These are phyloP conservation scores for Ceriops tagal DNA, from an alignment of 345 rosid species.

Conservation along the genomic window DNA sequence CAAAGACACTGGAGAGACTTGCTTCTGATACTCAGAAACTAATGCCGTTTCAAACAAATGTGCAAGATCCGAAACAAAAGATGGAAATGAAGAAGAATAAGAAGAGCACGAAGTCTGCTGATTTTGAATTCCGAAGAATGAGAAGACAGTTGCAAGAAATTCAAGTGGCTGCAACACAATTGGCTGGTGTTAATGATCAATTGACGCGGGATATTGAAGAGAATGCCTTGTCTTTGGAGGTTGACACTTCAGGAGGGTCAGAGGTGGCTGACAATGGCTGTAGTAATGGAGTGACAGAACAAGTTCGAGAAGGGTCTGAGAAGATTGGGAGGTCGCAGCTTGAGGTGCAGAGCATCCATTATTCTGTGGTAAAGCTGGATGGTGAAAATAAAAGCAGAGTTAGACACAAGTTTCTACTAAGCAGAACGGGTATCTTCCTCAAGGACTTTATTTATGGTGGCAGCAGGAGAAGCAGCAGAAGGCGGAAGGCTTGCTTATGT, in stretches of 20 bases:
- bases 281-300: slow-evolving; percentile 18
- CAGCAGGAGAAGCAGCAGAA: slow-evolving; percentile 39
- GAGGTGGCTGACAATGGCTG: slow-evolving; percentile 1
- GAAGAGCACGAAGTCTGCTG: slow-evolving; percentile 12
- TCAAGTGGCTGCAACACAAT: slow-evolving; percentile 18
- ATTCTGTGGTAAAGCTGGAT: slow-evolving; percentile 21
- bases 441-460: slow-evolving; percentile 60
- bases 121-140: slow-evolving; percentile 18
- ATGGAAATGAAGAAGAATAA: slow-evolving; percentile 13
- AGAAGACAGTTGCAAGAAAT: slow-evolving; percentile 22
- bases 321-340: slow-evolving; percentile 19
- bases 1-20: slow-evolving; percentile 27
- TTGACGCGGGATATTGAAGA: slow-evolving; percentile 14
- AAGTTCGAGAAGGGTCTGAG: slow-evolving; percentile 23
- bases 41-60: slow-evolving; percentile 18
- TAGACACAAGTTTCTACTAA: slow-evolving; percentile 34
- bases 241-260: slow-evolving; percentile 16
- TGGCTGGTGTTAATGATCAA: slow-evolving; percentile 19
- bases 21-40: slow-evolving; percentile 25
- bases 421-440: slow-evolving; percentile 50
- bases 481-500: slow-evolving; percentile 60
- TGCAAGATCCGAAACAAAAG: slow-evolving; percentile 22
- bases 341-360: slow-evolving; percentile 26
- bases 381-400: slow-evolving; percentile 22
- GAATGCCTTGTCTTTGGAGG: slow-evolving; percentile 11